Evolutionary conservation across 305 asterid species (phyloP).

Genomic region (Solanum hybrid): DNA sequence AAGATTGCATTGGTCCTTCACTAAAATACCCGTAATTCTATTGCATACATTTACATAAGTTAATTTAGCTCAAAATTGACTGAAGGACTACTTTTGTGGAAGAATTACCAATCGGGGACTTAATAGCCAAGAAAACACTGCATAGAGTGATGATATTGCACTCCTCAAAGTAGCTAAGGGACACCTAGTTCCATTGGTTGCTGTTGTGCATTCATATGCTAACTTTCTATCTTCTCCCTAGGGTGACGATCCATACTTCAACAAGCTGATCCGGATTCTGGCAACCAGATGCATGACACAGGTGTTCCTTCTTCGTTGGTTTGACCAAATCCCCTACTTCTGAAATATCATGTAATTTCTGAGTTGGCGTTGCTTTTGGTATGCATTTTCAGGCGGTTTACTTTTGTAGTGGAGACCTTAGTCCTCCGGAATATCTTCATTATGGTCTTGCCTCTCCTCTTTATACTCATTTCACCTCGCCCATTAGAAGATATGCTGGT

Average conservation of each 20-base stretch:
- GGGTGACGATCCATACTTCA: slow-evolving; percentile 93
- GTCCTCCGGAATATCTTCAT: slow-evolving; percentile 80
- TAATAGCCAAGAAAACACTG: not conserved
- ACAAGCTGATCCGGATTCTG: slow-evolving; percentile 92
- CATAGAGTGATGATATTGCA: not conserved
- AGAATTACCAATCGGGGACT: not conserved
- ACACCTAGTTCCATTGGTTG: not conserved
- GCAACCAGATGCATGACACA: slow-evolving; percentile 99
- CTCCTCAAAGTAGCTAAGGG: not conserved
- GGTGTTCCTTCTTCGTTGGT: slow-evolving; percentile 34
- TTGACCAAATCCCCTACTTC: not conserved
- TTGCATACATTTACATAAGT: not conserved
- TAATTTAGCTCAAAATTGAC: not conserved
- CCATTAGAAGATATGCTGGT: slow-evolving; percentile 98
- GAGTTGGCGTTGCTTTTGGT: not conserved
- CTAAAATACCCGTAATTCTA: not conserved
- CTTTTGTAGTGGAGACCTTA: slow-evolving; percentile 94
- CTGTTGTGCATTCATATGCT: not conserved
- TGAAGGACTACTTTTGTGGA: not conserved
- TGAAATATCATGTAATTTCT: not conserved
- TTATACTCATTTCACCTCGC: slow-evolving; percentile 98
- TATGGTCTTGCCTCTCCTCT: slow-evolving; percentile 93
- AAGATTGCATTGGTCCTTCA: not conserved
- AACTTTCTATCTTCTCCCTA: slow-evolving; percentile 1
- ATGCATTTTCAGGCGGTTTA: slow-evolving; percentile 73